Evolutionary conservation across 2,329 filamentous ascomycete species (phyloP).

Genomic region (Trichoderma sp.): DNA sequence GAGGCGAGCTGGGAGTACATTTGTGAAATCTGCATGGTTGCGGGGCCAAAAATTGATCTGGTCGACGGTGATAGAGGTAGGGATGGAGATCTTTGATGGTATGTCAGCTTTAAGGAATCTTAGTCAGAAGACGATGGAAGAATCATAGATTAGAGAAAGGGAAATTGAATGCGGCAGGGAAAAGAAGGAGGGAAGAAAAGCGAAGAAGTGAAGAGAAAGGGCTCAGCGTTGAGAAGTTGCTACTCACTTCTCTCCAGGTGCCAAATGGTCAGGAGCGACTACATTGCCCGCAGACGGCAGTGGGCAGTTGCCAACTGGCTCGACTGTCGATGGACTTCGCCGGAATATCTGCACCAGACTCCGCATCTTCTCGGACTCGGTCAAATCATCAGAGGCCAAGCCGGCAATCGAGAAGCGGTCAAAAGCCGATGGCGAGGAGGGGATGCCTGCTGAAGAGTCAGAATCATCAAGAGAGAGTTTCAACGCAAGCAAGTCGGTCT

Average conservation of each 20-base stretch:
- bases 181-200: not conserved
- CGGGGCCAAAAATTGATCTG: not conserved
- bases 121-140: not conserved
- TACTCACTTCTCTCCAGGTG: constrained; percentile 39
- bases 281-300: not conserved
- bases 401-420: not conserved
- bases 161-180: not conserved
- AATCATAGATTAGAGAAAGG: not conserved
- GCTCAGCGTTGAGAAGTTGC: not conserved
- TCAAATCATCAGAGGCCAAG: constrained; percentile 18
- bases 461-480: not conserved
- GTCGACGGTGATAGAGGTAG: not conserved
- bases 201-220: not conserved
- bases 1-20: constrained; percentile 29
- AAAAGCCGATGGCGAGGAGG: not conserved
- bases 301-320: not conserved
- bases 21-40: constrained; percentile 24
- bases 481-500: not conserved
- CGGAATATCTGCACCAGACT: constrained; percentile 27
- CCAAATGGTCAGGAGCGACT: constrained; percentile 33
- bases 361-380: constrained; percentile 27
- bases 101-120: not conserved
- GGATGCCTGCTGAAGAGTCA: not conserved
- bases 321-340: not conserved
- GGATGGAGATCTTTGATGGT: not conserved